Base-by-base conservation (phyloP, 2,329 filamentous ascomycete species). In the Colletotrichum noveboracense region DNA sequence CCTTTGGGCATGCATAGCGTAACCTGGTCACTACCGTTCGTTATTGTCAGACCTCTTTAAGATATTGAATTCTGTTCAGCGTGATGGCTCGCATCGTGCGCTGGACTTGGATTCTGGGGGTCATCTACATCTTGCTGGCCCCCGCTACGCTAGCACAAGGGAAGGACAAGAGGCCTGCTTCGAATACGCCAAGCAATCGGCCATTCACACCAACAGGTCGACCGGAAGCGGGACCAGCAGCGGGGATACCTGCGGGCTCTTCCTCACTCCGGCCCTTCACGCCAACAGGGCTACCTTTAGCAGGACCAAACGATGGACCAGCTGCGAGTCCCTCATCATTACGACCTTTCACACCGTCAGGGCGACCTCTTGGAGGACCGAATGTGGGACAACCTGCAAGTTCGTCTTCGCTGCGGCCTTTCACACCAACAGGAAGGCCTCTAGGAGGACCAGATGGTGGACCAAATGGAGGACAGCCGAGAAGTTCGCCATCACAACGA, bases 31-130 rank as follows among this genome's bases (percentile, higher is more conserved):
- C 6, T 6, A 14, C n/a, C 58, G 30, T n/a, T 62, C 58, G 21
- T 36, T 61, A 24, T 43, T 9, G 10, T 16, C 8, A 28, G 14
- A 52, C 16, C 26, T 13, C 3, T 4, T 32, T 24, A 13, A 5
- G 7, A 21, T 32, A 21, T 18, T n/a, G 10, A 38, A 13, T 24
- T 36, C 21, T 18, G 2, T 16, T 21, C 36, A 28, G 70, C 70
- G 58, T 21, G 26, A 76, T 76, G 74, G 64, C 70, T 65, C 18
- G 14, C 18, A 36, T 24, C n/a, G 12, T 24, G 43, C 73, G 69
- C 43, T 58, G 70, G 56, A 60, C 32, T 18, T 64, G 70, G 64
- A 18, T 69, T 21, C 36, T 48, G 12, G 34, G 34, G 14, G 18
- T 65, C 8, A n/a, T 61, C 13, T 18, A 21, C 21, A 21, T 68